Base-by-base conservation (phyloP, 768 basidiomycete genomes). In the Kwoniella newhampshirensis region DNA sequence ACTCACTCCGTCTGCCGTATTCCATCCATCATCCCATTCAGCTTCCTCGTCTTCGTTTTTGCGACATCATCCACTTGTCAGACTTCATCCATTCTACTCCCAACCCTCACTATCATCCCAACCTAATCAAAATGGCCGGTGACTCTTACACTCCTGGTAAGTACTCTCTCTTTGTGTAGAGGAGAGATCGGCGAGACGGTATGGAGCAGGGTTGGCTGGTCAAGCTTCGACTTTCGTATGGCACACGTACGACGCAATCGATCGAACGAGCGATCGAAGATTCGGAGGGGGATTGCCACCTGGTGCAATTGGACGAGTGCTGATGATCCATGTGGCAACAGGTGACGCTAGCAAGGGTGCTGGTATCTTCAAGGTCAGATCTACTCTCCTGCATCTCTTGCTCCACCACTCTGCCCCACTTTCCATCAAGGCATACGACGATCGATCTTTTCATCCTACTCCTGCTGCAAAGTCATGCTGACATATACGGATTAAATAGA, bases 281-380 rank as follows among this genome's bases (percentile, higher is more conserved):
- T 37, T 37, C 36, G n/a, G 36, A 37, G n/a, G n/a, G 36, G 9
- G 36, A 9, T n/a, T 42, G 40, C 21, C n/a, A 42, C n/a, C 8
- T 32, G 32, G 32, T 32, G 32, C 13, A 6, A 13, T 32, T 43
- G 23, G 2, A 2, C 25, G 1, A 18, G 17, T 43, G 27, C 54
- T 56, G 39, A 56, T 39, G 4, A n/a, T 26, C 6, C 28, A 21
- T 41, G 41, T 2, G 12, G 9, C 25, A 21, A 32, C 50, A 83
- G 93, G 93, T 85, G 89, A 96, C 81, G 78, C 87, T 73, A 70
- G 71, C 54, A 96, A 93, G 83, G 93, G 93, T 79, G 92, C 93
- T 75, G 80, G 81, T 74, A 87, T 96, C 77, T 97, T 97, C 87
- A 94, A 92, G 82, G 92, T 91, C 59, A 88, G 92, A 56, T 92